Conservation (phyloP, 2,329 filamentous ascomycete genomes). For the Leptographium lundbergii region DNA sequence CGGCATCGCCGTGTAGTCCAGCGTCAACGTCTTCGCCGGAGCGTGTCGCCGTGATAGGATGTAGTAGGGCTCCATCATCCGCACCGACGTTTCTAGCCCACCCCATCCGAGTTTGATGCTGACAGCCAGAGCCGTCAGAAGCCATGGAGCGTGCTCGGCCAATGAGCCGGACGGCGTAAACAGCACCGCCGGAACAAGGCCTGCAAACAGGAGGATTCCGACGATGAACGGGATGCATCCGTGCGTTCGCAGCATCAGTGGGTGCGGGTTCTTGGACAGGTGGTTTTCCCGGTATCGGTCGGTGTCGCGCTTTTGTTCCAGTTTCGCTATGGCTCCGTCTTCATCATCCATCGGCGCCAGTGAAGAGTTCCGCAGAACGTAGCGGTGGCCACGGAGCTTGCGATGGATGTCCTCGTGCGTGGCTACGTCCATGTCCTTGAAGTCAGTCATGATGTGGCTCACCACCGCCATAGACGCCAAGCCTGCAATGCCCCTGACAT, state of each 20-base stretch:
- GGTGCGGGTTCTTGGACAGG: constrained; percentile 50
- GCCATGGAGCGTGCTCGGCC: constrained; percentile 50
- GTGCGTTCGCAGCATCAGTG: constrained; percentile 50
- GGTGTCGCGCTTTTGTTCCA: constrained; percentile 30
- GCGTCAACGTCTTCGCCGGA: constrained; percentile 49
- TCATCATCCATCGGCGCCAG: constrained; percentile 48
- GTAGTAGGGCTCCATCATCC: constrained; percentile 65
- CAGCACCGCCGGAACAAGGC: constrained; percentile 47
- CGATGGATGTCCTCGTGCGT: constrained; percentile 55
- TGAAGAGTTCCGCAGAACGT: constrained; percentile 57
- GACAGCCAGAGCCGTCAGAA: constrained; percentile 53
- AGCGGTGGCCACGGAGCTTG: constrained; percentile 52
- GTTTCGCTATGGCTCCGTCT: constrained; percentile 26
- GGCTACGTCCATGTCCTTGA: constrained; percentile 57
- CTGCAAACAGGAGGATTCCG: constrained; percentile 42
- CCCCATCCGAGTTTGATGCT: constrained; percentile 56
- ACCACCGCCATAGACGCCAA: constrained; percentile 64
- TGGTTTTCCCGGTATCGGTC: constrained; percentile 22
- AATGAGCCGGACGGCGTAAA: constrained; percentile 43
- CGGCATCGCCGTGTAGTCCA: constrained; percentile 62
- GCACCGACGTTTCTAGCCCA: constrained; percentile 54
- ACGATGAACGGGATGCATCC: constrained; percentile 49
- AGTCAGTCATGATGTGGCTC: constrained; percentile 61
- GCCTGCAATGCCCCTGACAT: constrained; percentile 62
- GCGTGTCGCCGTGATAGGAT: constrained; percentile 55